These are phyloP conservation scores for Zymoseptoria pseudotritici DNA, from an alignment of 2,329 filamentous ascomycete genomes.

Conservation along the genomic window DNA sequence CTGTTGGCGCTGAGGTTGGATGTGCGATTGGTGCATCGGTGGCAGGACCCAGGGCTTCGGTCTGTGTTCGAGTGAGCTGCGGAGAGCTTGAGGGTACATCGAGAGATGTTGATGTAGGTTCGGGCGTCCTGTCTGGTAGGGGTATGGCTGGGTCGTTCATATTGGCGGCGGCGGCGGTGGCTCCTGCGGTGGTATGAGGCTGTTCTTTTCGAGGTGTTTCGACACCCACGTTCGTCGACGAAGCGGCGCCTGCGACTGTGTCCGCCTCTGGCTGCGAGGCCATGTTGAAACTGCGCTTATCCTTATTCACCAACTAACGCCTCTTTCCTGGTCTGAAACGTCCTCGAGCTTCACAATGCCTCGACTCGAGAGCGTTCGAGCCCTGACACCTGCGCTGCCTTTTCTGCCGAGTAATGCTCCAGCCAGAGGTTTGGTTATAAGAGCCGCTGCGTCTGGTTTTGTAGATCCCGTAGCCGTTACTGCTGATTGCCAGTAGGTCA, in stretches of 20 bases:
- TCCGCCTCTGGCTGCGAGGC: conserved; percentile 4
- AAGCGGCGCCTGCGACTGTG: conserved; percentile 13
- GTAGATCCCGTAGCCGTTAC: neutral
- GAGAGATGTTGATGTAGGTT: neutral
- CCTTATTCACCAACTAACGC: neutral
- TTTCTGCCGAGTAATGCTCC: neutral
- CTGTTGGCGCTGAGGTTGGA: conserved; percentile 31
- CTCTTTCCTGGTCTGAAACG: neutral
- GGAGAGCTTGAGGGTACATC: neutral
- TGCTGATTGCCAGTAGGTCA: neutral
- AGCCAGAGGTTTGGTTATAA: neutral
- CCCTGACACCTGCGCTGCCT: neutral
- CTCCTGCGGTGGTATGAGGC: neutral
- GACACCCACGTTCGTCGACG: neutral
- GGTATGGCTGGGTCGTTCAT: neutral
- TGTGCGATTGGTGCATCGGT: conserved; percentile 34
- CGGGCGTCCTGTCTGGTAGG: neutral
- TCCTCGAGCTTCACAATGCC: neutral
- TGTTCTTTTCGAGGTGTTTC: neutral
- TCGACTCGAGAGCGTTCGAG: neutral
- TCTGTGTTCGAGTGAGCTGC: conserved; percentile 31
- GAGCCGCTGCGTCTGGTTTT: neutral
- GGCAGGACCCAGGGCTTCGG: conserved; percentile 42
- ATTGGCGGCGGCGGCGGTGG: neutral
- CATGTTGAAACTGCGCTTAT: neutral